phyloP scores from a whole-genome alignment of 257 asterid species.

The Capsicum rhomboideum region DNA sequence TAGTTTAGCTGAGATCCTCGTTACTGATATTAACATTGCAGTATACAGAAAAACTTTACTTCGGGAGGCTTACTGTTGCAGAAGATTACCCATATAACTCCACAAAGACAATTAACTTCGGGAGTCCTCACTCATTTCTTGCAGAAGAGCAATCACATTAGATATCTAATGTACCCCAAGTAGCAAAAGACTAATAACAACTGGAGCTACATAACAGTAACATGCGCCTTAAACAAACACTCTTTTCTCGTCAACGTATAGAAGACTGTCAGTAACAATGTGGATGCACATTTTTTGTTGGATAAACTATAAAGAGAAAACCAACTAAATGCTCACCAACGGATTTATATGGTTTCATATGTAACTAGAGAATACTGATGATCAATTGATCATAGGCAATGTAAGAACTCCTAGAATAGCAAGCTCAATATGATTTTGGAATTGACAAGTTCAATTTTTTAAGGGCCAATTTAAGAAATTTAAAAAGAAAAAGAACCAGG shows the following conservation, averaged over 20 bases:
- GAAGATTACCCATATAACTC: not conserved
- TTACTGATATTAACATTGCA: not conserved
- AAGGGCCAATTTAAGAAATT: not conserved
- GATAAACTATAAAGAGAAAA: not conserved
- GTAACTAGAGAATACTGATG: not conserved
- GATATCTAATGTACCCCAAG: not conserved
- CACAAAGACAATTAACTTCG: not conserved
- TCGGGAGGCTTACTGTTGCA: not conserved
- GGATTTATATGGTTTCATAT: not conserved
- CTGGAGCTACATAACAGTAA: not conserved
- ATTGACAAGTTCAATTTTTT: not conserved
- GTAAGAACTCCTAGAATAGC: not conserved
- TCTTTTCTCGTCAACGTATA: not conserved
- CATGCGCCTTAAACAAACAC: not conserved
- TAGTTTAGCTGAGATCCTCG: not conserved
- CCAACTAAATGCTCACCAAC: not conserved
- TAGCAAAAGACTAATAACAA: not conserved
- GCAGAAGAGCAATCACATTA: not conserved
- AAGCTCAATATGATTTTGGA: not conserved
- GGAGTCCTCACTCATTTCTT: not conserved
- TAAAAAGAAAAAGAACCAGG: not conserved
- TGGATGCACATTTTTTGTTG: not conserved
- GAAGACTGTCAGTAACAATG: not conserved
- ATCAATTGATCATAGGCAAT: not conserved
- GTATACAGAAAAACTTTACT: not conserved